Evolutionary conservation across 2,329 filamentous ascomycete species (phyloP).

Genomic region (Nemania serpens): DNA sequence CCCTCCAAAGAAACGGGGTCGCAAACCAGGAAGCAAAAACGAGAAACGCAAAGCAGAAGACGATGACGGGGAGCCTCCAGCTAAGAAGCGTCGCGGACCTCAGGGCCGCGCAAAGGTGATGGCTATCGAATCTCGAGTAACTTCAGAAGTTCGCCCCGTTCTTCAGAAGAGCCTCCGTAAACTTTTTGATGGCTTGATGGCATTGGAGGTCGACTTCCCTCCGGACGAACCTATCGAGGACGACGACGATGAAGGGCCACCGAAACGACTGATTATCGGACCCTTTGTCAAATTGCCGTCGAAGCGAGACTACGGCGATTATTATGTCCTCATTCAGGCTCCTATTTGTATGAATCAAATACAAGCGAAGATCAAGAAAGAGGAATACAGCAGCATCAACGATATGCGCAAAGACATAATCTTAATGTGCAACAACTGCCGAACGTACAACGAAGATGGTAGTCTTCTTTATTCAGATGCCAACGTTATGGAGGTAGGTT

Average conservation of each 20-base stretch:
- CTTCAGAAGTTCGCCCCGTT: conserved; percentile 70
- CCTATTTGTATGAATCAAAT: conserved; percentile 98
- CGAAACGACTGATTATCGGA: conserved; percentile 83
- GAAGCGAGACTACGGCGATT: conserved; percentile 89
- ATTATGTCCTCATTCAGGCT: conserved; percentile 89
- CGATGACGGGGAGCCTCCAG: conserved; percentile 74
- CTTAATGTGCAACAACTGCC: conserved; percentile 85
- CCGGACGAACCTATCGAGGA: conserved; percentile 55
- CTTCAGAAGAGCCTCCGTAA: conserved; percentile 79
- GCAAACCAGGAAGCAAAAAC: conserved; percentile 72
- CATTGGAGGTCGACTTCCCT: conserved; percentile 77
- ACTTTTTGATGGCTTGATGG: conserved; percentile 81
- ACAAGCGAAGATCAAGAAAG: conserved; percentile 91
- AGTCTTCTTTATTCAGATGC: conserved; percentile 92
- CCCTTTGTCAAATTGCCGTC: conserved; percentile 92
- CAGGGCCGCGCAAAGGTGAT: conserved; percentile 70
- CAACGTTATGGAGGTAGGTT: conserved; percentile 84
- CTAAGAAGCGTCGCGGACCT: conserved; percentile 77
- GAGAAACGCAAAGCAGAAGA: conserved; percentile 91
- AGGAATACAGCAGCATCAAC: conserved; percentile 82
- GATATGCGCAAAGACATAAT: conserved; percentile 84
- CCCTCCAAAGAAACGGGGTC: conserved; percentile 79
- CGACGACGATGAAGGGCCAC: conserved; percentile 60
- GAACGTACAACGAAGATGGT: conserved; percentile 95
- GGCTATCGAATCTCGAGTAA: conserved; percentile 54